Evolutionary conservation across 2,329 filamentous ascomycete genomes (phyloP), one percentile per base, ranked within the genome.

Genomic region (Fusarium succisae): DNA sequence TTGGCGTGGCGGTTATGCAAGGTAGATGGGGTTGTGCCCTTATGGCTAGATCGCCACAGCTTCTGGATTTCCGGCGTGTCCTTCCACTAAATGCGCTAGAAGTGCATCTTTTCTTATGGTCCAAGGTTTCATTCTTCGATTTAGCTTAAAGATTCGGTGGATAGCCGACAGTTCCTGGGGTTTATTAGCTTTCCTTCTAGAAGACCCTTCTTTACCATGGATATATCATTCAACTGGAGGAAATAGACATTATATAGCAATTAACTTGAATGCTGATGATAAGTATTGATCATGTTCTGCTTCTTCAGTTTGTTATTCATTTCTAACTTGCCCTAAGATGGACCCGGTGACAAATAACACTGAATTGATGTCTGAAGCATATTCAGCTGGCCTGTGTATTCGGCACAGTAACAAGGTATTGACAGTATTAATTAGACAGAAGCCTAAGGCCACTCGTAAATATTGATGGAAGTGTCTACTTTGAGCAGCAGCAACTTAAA

Each of bases 81-180:
- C 0, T 13, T 22, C 3, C 1, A 6, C 3, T 0, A 20, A 20
- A 0, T 4, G 24, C 2, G 0, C 11, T 35, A 20, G 1, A 32
- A 0, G 17, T 22, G 5, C 11, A 0, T 48, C 4, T 3, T 6
- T 48, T 15, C 12, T 14, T 44, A 0, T 43, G 1, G 8, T 14
- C 0, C 8, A 22, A 22, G 11, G 12, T 22, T 22, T 3, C 0
- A 0, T 39, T 43, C 14, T 2, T 43, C 6, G 8, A 24, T 17
- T 43, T 7, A 3, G 41, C 15, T 24, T 11, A 2, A 44, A 44
- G 14, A 8, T 24, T 43, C 2, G 6, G 8, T 24, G 0, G 22
- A 43, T 43, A 11, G 1, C 0, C 3, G 11, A 17, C 2, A 15
- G 22, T 5, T 10, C 10, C 22, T 6, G 8, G 13, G 0, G 8